Percentiles rank a stretch among this genome's conserved stretches.
phyloP scores from a whole-genome alignment of 805 yeast genomes.

The Limtongia smithiae region DNA sequence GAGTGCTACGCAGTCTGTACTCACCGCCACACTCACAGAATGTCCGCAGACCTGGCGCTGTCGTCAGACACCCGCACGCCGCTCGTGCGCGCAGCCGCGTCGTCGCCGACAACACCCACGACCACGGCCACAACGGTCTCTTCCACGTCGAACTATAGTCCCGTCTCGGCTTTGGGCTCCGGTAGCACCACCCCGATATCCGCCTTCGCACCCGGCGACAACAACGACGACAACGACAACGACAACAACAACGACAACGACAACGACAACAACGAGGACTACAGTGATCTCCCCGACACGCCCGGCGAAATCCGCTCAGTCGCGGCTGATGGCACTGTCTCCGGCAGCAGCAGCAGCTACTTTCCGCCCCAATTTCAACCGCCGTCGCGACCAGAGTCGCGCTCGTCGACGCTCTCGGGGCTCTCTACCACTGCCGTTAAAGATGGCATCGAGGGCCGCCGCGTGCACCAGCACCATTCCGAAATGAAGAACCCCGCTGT shows the following conservation, averaged over 20 bases:
- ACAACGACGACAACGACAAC: background rate
- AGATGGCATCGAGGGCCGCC: conserved; percentile 67
- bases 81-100: too few species aligned
- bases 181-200: background rate
- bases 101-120: too few species aligned
- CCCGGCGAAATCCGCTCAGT: background rate
- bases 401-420: conserved; percentile 57
- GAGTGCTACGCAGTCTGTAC: too few species aligned
- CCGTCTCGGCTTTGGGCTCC: too few species aligned
- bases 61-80: too few species aligned
- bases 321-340: background rate
- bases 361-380: background rate
- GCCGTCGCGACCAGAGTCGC: conserved; percentile 49
- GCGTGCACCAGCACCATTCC: conserved; percentile 30
- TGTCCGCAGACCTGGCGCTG: too few species aligned
- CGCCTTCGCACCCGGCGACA: background rate
- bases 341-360: too few species aligned
- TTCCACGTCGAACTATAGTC: too few species aligned
- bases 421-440: conserved; percentile 71
- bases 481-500: background rate
- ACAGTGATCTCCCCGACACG: background rate
- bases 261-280: background rate
- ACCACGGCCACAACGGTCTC: too few species aligned
- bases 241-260: background rate
- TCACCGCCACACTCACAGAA: too few species aligned